Evolutionary conservation across 2,329 filamentous ascomycete genomes (phyloP).

Genomic region (Verruconis gallopava): DNA sequence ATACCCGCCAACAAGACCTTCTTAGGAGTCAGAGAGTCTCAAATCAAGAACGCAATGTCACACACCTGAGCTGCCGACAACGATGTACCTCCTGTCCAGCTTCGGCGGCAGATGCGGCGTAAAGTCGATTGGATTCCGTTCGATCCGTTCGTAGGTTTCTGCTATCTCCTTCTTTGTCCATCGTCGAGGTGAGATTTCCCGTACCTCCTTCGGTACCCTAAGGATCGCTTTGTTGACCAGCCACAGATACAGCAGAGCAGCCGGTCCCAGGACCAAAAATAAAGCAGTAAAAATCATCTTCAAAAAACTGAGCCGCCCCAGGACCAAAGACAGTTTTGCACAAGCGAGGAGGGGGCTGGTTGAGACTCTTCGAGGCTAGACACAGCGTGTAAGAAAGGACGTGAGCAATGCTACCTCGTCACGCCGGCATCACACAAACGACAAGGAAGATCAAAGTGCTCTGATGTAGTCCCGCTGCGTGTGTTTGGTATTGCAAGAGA

Average conservation of each 20-base stretch:
- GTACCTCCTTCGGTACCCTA: slow-evolving; percentile 11
- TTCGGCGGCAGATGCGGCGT: slow-evolving; percentile 24
- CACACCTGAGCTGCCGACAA: slow-evolving; percentile 26
- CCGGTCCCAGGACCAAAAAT: neutral
- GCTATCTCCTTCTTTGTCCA: slow-evolving; percentile 25
- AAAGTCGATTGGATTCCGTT: slow-evolving; percentile 21
- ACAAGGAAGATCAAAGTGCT: no score
- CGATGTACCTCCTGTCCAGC: slow-evolving; percentile 25
- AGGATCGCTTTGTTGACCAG: slow-evolving; percentile 11
- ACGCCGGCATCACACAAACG: no score
- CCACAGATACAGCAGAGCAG: slow-evolving; percentile 9
- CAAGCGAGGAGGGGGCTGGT: no score
- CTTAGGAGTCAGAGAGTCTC: slow-evolving; percentile 12
- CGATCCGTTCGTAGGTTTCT: slow-evolving; percentile 19
- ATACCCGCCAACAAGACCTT: slow-evolving; percentile 43
- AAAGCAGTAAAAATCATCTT: neutral
- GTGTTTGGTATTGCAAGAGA: no score
- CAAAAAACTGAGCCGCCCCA: no score
- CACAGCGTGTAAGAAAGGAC: no score
- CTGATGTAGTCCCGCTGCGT: no score
- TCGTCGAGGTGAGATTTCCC: slow-evolving; percentile 8
- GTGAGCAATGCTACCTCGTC: no score
- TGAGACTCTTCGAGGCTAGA: no score
- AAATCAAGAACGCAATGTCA: no score
- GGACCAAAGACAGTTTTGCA: no score